Conservation (phyloP, 129 eudicot genomes). For the Calendula officinalis region DNA sequence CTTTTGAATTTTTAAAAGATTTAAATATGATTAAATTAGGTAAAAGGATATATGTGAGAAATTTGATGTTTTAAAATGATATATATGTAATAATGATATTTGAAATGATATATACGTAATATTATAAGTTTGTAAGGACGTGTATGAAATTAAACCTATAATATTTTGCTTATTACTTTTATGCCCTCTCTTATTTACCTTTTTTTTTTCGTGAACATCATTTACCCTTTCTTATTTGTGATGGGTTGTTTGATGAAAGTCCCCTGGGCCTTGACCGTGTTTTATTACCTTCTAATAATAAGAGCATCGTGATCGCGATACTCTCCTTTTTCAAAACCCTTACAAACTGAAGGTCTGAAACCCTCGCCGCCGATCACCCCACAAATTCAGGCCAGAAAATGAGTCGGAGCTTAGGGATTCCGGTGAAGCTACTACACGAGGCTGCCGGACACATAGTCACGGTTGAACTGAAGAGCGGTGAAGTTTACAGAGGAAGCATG, state of each 20-base stretch:
- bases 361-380: conserved; percentile 38
- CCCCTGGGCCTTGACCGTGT: conserved; percentile 4
- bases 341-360: not conserved
- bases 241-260: not conserved
- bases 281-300: not conserved
- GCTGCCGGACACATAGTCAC: conserved; percentile 46
- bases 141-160: too few relatives aligned
- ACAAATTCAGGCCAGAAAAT: not conserved
- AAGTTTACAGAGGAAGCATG: conserved; percentile 91
- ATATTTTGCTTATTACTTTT: too few relatives aligned
- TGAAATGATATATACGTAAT: too few relatives aligned
- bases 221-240: too few relatives aligned
- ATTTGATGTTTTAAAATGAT: too few relatives aligned
- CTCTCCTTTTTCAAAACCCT: conserved; percentile 31
- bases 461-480: conserved; percentile 55
- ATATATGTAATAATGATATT: too few relatives aligned
- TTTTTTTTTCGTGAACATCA: too few relatives aligned
- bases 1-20: too few relatives aligned
- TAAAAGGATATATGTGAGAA: too few relatives aligned
- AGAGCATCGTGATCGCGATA: conserved; percentile 2
- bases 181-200: too few relatives aligned
- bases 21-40: too few relatives aligned
- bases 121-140: too few relatives aligned
- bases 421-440: conserved; percentile 42
- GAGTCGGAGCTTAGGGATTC: conserved; percentile 45